Conservation (phyloP, 108 stramenopile species). For the Discostella stelligeroides region DNA sequence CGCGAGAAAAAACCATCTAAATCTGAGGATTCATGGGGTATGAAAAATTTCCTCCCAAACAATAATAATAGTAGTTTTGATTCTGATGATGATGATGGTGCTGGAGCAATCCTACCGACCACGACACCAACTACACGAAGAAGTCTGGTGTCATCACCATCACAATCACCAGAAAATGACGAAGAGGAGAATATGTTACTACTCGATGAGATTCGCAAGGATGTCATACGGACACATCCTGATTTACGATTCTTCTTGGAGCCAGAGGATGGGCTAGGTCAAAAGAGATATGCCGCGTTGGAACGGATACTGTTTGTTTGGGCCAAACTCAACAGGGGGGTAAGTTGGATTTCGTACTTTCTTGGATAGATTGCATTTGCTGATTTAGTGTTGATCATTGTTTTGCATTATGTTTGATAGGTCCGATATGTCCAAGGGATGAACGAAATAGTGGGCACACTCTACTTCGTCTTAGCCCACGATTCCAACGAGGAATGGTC, state of each 20-base stretch:
- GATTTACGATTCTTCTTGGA: slow-evolving; percentile 84
- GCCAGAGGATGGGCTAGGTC: slow-evolving; percentile 63
- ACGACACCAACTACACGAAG: neutral
- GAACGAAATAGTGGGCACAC: slow-evolving; percentile 95
- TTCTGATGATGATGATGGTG: slow-evolving; percentile 21
- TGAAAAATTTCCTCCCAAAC: no score
- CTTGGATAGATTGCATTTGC: neutral
- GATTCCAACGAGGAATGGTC: slow-evolving; percentile 81
- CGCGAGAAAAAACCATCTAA: neutral
- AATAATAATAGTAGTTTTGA: no score
- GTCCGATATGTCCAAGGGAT: slow-evolving; percentile 97
- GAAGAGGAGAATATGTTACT: slow-evolving; percentile 68
- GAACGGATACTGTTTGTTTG: slow-evolving; percentile 93
- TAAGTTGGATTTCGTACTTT: slow-evolving; percentile 40
- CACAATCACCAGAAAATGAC: slow-evolving; percentile 21
- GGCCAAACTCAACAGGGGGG: slow-evolving; percentile 94
- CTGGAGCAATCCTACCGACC: neutral
- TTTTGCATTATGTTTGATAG: slow-evolving; percentile 33
- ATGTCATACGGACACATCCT: slow-evolving; percentile 89
- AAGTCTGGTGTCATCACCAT: no score
- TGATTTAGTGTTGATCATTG: neutral
- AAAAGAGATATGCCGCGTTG: slow-evolving; percentile 84
- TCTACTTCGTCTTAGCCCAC: slow-evolving; percentile 92
- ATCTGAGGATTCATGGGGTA: no score
- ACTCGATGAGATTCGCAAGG: slow-evolving; percentile 88